These are phyloP conservation scores for Trichoderma cornu-damae DNA, from an alignment of 2,329 filamentous ascomycete genomes.

Conservation along the genomic window DNA sequence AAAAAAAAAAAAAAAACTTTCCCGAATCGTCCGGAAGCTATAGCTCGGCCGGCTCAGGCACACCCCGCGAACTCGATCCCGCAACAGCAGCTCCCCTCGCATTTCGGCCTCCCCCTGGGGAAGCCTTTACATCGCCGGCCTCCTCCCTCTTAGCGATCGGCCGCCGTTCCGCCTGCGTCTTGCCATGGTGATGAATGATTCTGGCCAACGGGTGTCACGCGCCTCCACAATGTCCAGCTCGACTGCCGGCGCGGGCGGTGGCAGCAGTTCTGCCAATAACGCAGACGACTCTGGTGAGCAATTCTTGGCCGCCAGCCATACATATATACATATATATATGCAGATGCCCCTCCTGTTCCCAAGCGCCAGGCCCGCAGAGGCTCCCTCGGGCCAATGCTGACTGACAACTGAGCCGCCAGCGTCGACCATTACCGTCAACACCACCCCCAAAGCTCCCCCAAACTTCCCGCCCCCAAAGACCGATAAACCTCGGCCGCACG, in stretches of 20 bases:
- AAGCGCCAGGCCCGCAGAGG: too few relatives aligned
- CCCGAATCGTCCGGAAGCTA: conserved; percentile 12
- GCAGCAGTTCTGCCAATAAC: conserved; percentile 11
- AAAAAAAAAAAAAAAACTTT: too few relatives aligned
- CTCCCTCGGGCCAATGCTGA: conserved; percentile 2
- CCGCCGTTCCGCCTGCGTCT: conserved; percentile 16
- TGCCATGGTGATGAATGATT: conserved; percentile 40
- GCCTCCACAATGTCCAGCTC: conserved; percentile 36
- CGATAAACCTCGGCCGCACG: conserved; percentile 93
- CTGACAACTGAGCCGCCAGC: conserved; percentile 34
- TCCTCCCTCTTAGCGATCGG: conserved; percentile 15
- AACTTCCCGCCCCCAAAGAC: conserved; percentile 81
- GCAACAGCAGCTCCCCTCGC: conserved; percentile 6
- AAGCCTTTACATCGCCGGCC: conserved; percentile 21
- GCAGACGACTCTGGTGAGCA: conserved; percentile 40
- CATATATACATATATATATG: too few relatives aligned
- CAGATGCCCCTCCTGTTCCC: conserved; percentile 35
- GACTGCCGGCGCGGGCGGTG: conserved; percentile 28
- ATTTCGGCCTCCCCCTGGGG: conserved; percentile 24
- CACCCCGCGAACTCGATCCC: conserved; percentile 24
- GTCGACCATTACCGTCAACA: conserved; percentile 50
- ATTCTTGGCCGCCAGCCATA: conserved; percentile 23
- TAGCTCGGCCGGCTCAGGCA: conserved; percentile 19
- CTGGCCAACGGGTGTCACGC: conserved; percentile 35
- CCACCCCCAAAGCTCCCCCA: conserved; percentile 35